These are phyloP conservation scores for Lagerstroemia speciosa DNA, from an alignment of 345 rosid species.

Conservation along the genomic window DNA sequence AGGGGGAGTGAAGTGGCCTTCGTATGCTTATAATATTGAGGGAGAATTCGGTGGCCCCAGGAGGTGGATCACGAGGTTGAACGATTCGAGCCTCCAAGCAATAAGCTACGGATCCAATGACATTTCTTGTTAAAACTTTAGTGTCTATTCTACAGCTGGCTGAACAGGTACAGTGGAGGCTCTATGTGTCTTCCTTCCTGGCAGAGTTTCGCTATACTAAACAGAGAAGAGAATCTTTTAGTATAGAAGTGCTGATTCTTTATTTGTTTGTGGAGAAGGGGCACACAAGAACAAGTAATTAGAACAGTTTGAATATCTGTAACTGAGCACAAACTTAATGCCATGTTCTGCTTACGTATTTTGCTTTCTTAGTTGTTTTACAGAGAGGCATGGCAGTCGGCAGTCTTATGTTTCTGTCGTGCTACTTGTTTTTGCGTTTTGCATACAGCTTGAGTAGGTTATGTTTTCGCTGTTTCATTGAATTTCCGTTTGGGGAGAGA, in stretches of 20 bases:
- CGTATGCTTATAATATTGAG: slow-evolving; percentile 69
- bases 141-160: background rate
- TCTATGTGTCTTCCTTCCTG: background rate
- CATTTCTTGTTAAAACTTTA: slow-evolving; percentile 48
- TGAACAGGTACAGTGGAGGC: background rate
- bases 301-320: background rate
- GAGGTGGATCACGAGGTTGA: slow-evolving; percentile 88
- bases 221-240: background rate
- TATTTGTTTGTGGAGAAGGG: background rate
- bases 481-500: too few species aligned
- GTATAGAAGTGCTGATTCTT: background rate
- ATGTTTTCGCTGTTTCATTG: too few species aligned
- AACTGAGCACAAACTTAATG: too few species aligned
- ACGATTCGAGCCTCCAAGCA: slow-evolving; percentile 62
- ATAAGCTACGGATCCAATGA: slow-evolving; percentile 74
- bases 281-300: background rate
- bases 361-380: background rate
- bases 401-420: too few species aligned
- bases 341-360: background rate
- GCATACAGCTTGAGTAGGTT: background rate
- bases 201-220: background rate
- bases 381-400: background rate
- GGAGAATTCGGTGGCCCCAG: slow-evolving; percentile 58
- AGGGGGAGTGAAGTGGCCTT: slow-evolving; percentile 54
- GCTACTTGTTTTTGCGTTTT: background rate